phyloP scores from a whole-genome alignment of 2,329 filamentous ascomycete genomes.

The Juglanconis sp. region DNA sequence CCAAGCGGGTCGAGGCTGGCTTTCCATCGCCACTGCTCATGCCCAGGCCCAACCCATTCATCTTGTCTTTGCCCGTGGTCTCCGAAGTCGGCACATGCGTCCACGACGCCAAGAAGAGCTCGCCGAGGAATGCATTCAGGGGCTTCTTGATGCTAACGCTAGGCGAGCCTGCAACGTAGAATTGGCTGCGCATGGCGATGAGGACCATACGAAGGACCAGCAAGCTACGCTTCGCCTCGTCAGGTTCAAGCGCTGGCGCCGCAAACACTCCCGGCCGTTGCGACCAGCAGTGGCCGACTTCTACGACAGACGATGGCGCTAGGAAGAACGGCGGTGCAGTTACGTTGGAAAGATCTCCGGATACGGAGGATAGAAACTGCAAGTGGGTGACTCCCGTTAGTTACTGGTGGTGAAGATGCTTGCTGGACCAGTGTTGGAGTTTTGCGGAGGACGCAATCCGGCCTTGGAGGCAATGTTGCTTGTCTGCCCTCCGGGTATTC shows the following conservation, averaged over 20 bases:
- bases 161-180: conserved; percentile 45
- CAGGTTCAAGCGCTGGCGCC: conserved; percentile 42
- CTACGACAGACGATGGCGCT: conserved; percentile 46
- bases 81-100: conserved; percentile 24
- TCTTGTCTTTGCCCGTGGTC: neutral
- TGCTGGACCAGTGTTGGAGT: neutral
- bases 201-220: conserved; percentile 47
- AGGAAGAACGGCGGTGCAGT: conserved; percentile 50
- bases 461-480: too few species aligned
- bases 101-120: conserved; percentile 45
- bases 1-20: conserved; percentile 28
- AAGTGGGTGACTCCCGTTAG: neutral
- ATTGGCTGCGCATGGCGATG: conserved; percentile 42
- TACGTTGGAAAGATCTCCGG: conserved; percentile 50
- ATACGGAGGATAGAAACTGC: conserved; percentile 35
- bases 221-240: conserved; percentile 40
- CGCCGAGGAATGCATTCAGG: conserved; percentile 51
- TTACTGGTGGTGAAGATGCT: neutral
- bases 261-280: conserved; percentile 46
- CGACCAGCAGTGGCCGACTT: conserved; percentile 50
- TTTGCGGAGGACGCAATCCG: neutral
- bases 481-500: neutral
- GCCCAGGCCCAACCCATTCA: neutral
- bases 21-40: conserved; percentile 29
- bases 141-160: conserved; percentile 50